Evolutionary conservation across 257 asterid species (phyloP), one percentile per base, ranked within the genome.

Genomic region (Fraxinus pennsylvanica): DNA sequence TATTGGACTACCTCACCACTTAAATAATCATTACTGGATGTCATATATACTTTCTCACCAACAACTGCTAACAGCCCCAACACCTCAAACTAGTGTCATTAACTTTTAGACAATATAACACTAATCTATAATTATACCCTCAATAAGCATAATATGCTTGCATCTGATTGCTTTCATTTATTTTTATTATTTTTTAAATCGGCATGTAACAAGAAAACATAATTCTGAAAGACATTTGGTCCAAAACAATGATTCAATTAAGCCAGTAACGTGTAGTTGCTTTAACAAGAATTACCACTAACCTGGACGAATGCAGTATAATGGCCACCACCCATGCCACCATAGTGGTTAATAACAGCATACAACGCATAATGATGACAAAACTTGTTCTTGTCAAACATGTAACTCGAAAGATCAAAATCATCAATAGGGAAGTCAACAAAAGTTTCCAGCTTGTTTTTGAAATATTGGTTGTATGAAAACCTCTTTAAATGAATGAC

Each of bases 401-500:
- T 76, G 81, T 87, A 87, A 81, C 80, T 82, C 15, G 96, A 86
- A 77, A 92, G 89, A 85, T 92, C 92, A 45, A 91, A 86, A 57
- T 83, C 87, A 33, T 87, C 87, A 0, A 88, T 66, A 47, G 97
- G 97, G 78, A 92, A 92, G 80, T 91, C 91, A 79, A 92, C 94
- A 82, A 80, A 82, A 1, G 90, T 82, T 74, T 92, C 97, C 79
- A 92, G 84, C 88, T 92, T 92, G 90, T 83, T 82, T 68, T 83
- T 92, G 75, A 68, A 80, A 68, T 15, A 76, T 78, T 82, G 79
- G 76, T 80, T 85, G 84, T 84, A 88, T 9, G 96, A 88, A 81
- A 92, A 92, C 89, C 97, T 86, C 83, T 91, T 92, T 68, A 92
- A 81, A 84, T 90, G 96, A 85, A 92, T 81, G 74, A 90, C 89